Evolutionary conservation across 2,329 filamentous ascomycete species (phyloP).

Genomic region (Fusarium nodosum): DNA sequence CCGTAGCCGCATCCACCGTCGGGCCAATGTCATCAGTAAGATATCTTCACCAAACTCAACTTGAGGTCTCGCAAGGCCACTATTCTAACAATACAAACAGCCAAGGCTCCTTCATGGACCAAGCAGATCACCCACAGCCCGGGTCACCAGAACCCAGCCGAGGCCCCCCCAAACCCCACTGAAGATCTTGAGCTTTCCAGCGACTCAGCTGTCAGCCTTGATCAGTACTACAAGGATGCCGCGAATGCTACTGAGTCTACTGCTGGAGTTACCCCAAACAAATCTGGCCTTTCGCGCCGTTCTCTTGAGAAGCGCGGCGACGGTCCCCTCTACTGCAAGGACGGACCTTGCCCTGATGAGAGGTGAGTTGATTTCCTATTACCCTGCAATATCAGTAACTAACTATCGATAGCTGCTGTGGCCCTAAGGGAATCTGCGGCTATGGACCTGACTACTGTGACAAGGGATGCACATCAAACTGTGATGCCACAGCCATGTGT

Average conservation of each 20-base stretch:
- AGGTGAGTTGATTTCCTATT: neutral
- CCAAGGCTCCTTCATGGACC: slow-evolving; percentile 16
- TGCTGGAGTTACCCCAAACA: neutral
- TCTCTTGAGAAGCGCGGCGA: slow-evolving; percentile 13
- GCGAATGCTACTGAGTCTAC: slow-evolving; percentile 3
- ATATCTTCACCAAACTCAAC: no score
- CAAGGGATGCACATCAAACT: slow-evolving; percentile 35
- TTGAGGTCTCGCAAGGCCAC: no score
- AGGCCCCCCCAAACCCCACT: neutral
- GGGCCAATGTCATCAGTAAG: slow-evolving; percentile 11
- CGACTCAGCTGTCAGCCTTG: neutral
- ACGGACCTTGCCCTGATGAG: neutral
- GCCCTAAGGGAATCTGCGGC: neutral
- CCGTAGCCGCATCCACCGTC: no score
- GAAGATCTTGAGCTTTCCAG: slow-evolving; percentile 14
- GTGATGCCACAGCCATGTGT: slow-evolving; percentile 14
- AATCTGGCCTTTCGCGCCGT: slow-evolving; percentile 1
- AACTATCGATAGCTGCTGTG: neutral
- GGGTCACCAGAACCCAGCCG: slow-evolving; percentile 19
- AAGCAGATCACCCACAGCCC: slow-evolving; percentile 9
- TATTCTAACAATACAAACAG: neutral
- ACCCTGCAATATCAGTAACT: neutral
- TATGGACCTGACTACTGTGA: slow-evolving; percentile 20
- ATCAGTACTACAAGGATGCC: slow-evolving; percentile 17
- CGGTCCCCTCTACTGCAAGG: slow-evolving; percentile 22